Evolutionary conservation across 768 basidiomycete genomes (phyloP), one percentile per base, ranked within the genome.

Genomic region (Suillus alpinus): DNA sequence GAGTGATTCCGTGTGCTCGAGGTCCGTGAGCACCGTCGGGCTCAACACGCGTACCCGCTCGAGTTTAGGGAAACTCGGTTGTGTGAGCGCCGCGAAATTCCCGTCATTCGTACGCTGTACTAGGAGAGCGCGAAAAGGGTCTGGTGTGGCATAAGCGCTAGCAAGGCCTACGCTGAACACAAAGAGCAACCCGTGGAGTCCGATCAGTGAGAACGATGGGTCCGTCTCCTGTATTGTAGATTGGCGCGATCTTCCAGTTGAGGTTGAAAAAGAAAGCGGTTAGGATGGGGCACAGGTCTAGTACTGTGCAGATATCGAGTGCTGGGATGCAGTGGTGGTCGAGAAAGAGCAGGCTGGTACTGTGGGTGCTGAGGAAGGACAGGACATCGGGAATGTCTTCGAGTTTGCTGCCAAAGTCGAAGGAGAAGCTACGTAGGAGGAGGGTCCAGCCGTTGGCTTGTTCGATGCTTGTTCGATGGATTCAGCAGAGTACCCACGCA

Each of bases 231-330:
- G 63, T 57, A 26, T 62, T 26, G 23, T 73, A 69, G 0, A 14
- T 56, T 12, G 71, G 69, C 0, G 62, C n/a, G 16, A 87, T 71
- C 13, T 82, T 81, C 89, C 91, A 91, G 69, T 92, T 90, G 31
- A 80, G 84, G 68, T 91, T 92, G 76, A 92, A 91, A 26, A 81
- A 79, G 69, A 92, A 85, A 0, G 85, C 82, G 20, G 71, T 75
- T 34, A 92, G 81, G 52, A 76, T 69, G 0, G 88, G 89, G 64
- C 89, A 91, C 6, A 83, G 71, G 13, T 86, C 85, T 29, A 91
- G 81, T 61, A 88, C 81, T 26, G 75, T 75, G 5, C 84, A 74
- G 14, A 91, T 76, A 61, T 89, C 83, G 31, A 89, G 75, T 0
- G 76, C 64, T 6, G 83, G 82, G 47, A 84, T 80, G 65, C 82